Conservation (phyloP, 805 yeast genomes). For the Pichia scutulata region DNA sequence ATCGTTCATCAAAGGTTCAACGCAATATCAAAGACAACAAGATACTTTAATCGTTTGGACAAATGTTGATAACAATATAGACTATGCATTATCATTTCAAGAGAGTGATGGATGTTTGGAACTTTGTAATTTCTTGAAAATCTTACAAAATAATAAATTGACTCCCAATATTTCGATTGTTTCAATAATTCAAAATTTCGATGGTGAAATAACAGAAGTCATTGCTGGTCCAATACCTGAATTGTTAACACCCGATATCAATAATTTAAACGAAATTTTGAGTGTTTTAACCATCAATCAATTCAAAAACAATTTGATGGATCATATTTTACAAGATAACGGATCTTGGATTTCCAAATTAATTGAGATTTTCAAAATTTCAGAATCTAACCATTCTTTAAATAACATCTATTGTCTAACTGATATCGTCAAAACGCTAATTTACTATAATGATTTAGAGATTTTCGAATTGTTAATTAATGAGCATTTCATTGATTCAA, state of each 20-base stretch:
- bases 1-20: slow-evolving; percentile 62
- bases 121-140: slow-evolving; percentile 71
- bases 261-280: slow-evolving; percentile 46
- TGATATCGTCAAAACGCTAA: slow-evolving; percentile 61
- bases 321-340: slow-evolving; percentile 44
- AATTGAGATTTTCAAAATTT: slow-evolving; percentile 42
- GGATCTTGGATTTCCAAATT: slow-evolving; percentile 38
- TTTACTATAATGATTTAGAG: slow-evolving; percentile 62
- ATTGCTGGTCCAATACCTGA: slow-evolving; percentile 72
- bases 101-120: slow-evolving; percentile 85
- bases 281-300: slow-evolving; percentile 33
- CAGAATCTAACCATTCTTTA: slow-evolving; percentile 48
- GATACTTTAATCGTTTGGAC: slow-evolving; percentile 95
- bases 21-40: slow-evolving; percentile 88
- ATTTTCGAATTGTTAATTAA: slow-evolving; percentile 51
- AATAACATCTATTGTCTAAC: slow-evolving; percentile 58
- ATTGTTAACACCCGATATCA: slow-evolving; percentile 51
- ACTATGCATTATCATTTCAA: slow-evolving; percentile 86
- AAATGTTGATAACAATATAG: slow-evolving; percentile 51
- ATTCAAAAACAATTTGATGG: slow-evolving; percentile 42
- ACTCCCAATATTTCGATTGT: slow-evolving; percentile 66
- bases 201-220: slow-evolving; percentile 60
- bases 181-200: slow-evolving; percentile 44
- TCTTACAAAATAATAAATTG: slow-evolving; percentile 46
- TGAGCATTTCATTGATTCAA: slow-evolving; percentile 45